phyloP scores from a whole-genome alignment of 768 basidiomycete species.

The Austroboletus eburneus region DNA sequence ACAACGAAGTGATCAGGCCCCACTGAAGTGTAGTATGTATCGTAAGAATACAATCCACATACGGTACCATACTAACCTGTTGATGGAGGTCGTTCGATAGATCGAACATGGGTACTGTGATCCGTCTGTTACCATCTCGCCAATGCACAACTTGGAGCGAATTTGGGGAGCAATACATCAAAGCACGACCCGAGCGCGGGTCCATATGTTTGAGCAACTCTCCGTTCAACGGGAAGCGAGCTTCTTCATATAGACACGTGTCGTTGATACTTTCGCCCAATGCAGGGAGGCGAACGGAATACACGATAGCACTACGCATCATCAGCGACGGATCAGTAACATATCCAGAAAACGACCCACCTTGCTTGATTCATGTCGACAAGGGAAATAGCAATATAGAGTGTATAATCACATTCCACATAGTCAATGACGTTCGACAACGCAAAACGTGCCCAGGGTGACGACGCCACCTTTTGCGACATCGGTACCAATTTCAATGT shows the following conservation, averaged over 20 bases:
- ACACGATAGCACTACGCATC: constrained; percentile 10
- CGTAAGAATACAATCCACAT: not conserved
- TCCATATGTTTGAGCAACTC: constrained; percentile 36
- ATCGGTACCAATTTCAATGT: not conserved
- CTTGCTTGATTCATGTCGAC: not conserved
- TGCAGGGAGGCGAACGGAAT: constrained; percentile 10
- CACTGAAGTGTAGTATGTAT: constrained; percentile 24
- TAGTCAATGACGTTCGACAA: constrained; percentile 7
- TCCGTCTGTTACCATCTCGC: constrained; percentile 22
- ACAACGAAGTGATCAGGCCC: constrained; percentile 40
- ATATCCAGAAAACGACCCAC: no score
- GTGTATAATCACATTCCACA: constrained; percentile 1
- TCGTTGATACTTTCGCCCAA: not conserved
- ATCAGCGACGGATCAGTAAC: no score
- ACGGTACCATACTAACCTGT: constrained; percentile 24
- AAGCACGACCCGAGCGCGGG: constrained; percentile 26
- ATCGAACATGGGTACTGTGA: constrained; percentile 15
- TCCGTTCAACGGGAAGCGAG: constrained; percentile 12
- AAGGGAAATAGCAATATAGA: constrained; percentile 14
- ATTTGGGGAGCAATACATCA: constrained; percentile 27
- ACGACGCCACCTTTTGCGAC: not conserved
- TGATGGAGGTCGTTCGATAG: constrained; percentile 27
- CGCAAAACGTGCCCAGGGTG: constrained; percentile 11
- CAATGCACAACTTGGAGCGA: constrained; percentile 38
- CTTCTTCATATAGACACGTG: constrained; percentile 4